Evolutionary conservation across 352 stramenopile genomes (phyloP), one percentile per base, ranked within the genome.

Genomic region (Phytophthora pluvialis): DNA sequence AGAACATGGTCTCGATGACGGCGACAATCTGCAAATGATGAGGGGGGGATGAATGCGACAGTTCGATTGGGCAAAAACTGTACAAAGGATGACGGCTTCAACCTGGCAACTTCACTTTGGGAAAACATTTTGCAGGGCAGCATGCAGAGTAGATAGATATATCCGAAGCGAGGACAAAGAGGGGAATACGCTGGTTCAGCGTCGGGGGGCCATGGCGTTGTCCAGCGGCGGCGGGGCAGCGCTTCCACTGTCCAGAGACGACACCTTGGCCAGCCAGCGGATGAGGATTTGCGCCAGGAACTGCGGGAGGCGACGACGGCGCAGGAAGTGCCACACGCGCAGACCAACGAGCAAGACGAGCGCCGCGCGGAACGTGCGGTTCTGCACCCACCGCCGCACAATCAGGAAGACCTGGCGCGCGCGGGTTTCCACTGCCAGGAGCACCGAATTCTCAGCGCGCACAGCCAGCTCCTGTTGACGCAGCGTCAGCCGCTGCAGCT

Each of bases 201-300:
- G 60, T 63, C 53, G 49, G 63, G 43, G 26, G 4, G 25, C 31
- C 4, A 47, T 47, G 13, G n/a, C 21, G 18, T 39, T 67, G 53
- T 21, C 12, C n/a, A 68, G 51, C 7, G 49, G 51, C 38, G 50
- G 49, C 16, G 40, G 39, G 31, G 25, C 6, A 29, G 44, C 9
- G n/a, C 21, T 60, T 9, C 26, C 55, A 6, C 45, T 16, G 21
- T 90, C 83, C 25, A 89, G 64, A 12, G 77, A 84, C 39, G 83
- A 90, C 8, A 78, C 53, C n/a, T 73, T 81, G 25, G 67, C 62
- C 46, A 93, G 60, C 72, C 74, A 89, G 44, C 72, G 78, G 45
- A 90, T 89, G 39, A 91, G 74, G 25, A 83, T 51, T 58, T 80
- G 79, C 28, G 80, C 84, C 21, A 90, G 39, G 18, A 90, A 69